phyloP scores from a whole-genome alignment of 2,329 filamentous ascomycete genomes.

The Cladosporium sp. region DNA sequence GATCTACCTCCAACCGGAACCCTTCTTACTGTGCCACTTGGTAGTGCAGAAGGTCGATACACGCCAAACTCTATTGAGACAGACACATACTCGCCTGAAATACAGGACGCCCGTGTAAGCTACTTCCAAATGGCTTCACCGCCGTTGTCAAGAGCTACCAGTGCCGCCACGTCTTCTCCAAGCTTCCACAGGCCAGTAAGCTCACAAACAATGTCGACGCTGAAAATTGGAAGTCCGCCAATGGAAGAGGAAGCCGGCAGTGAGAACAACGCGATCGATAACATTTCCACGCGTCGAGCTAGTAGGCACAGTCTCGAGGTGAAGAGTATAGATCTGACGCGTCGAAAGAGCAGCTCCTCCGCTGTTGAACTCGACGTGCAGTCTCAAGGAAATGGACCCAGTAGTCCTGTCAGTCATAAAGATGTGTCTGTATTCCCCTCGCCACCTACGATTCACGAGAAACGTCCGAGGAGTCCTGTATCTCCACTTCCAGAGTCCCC shows the following conservation, averaged over 20 bases:
- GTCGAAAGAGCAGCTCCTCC: constrained; percentile 17
- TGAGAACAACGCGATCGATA: constrained; percentile 3
- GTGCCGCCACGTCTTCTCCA: constrained; percentile 3
- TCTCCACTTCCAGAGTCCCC: constrained; percentile 1
- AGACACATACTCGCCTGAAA: constrained; percentile 17
- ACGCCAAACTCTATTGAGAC: constrained; percentile 2
- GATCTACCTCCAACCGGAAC: background rate
- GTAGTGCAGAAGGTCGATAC: background rate
- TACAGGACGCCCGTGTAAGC: constrained; percentile 16
- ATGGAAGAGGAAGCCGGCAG: background rate
- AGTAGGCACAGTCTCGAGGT: constrained; percentile 37
- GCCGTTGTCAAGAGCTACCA: constrained; percentile 1
- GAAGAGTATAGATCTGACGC: constrained; percentile 34
- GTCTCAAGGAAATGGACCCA: constrained; percentile 16
- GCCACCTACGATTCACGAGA: constrained; percentile 12
- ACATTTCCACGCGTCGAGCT: constrained; percentile 30
- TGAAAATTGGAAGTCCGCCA: constrained; percentile 4
- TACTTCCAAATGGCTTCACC: constrained; percentile 21
- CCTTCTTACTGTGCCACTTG: background rate
- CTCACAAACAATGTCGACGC: constrained; percentile 8
- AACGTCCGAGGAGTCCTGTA: constrained; percentile 14
- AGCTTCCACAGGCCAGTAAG: background rate
- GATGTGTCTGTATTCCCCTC: constrained; percentile 8
- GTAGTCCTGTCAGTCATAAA: background rate
- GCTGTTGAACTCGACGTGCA: background rate